These are phyloP conservation scores for Gracilaria caudata DNA, from an alignment of 23 red algal genomes.

Conservation along the genomic window DNA sequence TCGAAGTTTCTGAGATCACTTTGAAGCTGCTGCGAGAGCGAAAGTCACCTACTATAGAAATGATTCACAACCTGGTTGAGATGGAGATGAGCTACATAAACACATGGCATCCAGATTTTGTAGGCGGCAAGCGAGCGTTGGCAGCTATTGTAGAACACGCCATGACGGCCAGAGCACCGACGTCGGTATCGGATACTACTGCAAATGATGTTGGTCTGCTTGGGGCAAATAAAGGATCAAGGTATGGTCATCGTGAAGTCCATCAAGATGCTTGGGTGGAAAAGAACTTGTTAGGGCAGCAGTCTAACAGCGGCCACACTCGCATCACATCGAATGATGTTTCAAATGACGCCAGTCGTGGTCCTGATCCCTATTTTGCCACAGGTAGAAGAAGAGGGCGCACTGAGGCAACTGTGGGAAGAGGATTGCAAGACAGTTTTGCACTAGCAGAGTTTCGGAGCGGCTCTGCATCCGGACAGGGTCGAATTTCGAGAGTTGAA, in stretches of 20 bases:
- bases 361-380: constrained; percentile 6
- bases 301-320: not conserved
- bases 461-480: constrained; percentile 3
- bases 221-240: not conserved
- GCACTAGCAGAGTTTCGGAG: not conserved
- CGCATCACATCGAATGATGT: not conserved
- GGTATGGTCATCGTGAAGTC: constrained; percentile 31
- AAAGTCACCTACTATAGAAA: constrained; percentile 83
- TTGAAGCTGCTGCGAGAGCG: constrained; percentile 73
- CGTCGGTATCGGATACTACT: not conserved
- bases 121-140: constrained; percentile 77
- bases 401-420: not conserved
- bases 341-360: constrained; percentile 20
- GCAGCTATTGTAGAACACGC: constrained; percentile 32
- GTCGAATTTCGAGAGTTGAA: constrained; percentile 44
- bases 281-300: constrained; percentile 68
- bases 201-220: constrained; percentile 22
- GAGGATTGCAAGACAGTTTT: constrained; percentile 36
- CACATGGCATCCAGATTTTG: constrained; percentile 94
- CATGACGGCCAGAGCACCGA: not conserved
- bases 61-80: constrained; percentile 86
- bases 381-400: constrained; percentile 24
- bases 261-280: constrained; percentile 74
- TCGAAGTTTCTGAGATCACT: constrained; percentile 73
- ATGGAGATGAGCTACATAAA: constrained; percentile 99